phyloP scores from a whole-genome alignment of 176 grass and related monocot species.

The Carex scoparia region DNA sequence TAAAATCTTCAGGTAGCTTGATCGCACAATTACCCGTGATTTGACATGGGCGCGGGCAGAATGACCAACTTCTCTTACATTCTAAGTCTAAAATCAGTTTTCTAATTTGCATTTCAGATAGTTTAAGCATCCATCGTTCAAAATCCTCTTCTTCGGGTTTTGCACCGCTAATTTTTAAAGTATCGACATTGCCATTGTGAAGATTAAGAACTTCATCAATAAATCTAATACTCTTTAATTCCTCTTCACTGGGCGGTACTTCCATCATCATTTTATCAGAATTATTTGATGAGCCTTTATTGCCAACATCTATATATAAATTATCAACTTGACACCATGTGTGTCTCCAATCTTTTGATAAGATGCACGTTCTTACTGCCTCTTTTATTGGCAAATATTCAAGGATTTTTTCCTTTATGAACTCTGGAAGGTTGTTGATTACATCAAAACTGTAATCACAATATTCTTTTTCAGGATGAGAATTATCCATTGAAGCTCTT shows the following conservation, averaged over 20 bases:
- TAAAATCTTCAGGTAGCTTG: background rate
- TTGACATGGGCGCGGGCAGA: too few species aligned
- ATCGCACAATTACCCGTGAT: background rate
- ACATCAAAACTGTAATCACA: background rate
- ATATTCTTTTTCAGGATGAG: background rate
- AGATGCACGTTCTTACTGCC: background rate
- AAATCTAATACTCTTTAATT: background rate
- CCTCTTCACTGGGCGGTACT: background rate
- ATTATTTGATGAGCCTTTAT: background rate
- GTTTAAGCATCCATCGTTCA: background rate
- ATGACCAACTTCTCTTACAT: background rate
- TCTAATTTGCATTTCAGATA: background rate
- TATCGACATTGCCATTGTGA: background rate
- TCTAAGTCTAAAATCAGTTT: background rate
- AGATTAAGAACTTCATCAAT: constrained; percentile 1
- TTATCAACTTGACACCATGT: background rate
- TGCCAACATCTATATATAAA: background rate
- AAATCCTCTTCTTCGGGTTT: background rate
- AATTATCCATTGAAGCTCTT: background rate
- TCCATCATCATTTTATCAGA: background rate
- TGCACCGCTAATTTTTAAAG: background rate
- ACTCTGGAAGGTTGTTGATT: background rate
- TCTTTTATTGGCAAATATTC: constrained; percentile 18
- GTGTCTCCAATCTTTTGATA: background rate
- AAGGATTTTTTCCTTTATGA: constrained; percentile 8